These are phyloP conservation scores for Pistacia integerrima DNA, from an alignment of 345 rosid species.

Conservation along the genomic window DNA sequence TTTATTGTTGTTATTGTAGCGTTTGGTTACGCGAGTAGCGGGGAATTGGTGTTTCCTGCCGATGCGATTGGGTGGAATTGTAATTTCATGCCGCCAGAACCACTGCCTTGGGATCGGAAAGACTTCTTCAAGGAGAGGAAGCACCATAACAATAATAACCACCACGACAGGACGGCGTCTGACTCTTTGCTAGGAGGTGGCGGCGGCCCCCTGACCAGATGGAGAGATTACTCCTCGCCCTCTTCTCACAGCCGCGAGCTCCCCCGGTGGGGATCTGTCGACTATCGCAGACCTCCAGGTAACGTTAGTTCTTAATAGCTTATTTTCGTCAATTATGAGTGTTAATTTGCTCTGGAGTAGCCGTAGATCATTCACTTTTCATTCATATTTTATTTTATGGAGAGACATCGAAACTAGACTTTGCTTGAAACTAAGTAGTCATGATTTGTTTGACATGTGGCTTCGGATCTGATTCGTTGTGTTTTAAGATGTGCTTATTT, in stretches of 20 bases:
- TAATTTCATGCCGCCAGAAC: slow-evolving; percentile 92
- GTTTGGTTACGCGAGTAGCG: slow-evolving; percentile 8
- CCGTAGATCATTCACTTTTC: background rate
- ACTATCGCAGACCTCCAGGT: slow-evolving; percentile 86
- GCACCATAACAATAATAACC: slow-evolving; percentile 26
- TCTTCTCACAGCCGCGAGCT: slow-evolving; percentile 59
- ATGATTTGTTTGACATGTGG: background rate
- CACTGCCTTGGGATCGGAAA: slow-evolving; percentile 90
- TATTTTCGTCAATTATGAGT: background rate
- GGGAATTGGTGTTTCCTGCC: slow-evolving; percentile 31
- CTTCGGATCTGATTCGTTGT: background rate
- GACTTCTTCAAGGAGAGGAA: slow-evolving; percentile 84
- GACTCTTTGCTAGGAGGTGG: slow-evolving; percentile 43
- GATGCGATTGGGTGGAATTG: slow-evolving; percentile 45
- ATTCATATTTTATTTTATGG: background rate
- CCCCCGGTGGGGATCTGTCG: slow-evolving; percentile 67
- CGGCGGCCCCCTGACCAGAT: slow-evolving; percentile 53
- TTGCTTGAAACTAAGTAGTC: background rate
- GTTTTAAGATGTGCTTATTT: background rate
- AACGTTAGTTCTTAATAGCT: slow-evolving; percentile 13
- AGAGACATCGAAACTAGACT: no score
- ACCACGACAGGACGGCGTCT: slow-evolving; percentile 58
- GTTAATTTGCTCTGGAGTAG: background rate
- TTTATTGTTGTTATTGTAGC: background rate
- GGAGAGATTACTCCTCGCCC: slow-evolving; percentile 68